Evolutionary conservation across 2,329 filamentous ascomycete species (phyloP), one percentile per base, ranked within the genome.

Genomic region (Cladosporium sp.): DNA sequence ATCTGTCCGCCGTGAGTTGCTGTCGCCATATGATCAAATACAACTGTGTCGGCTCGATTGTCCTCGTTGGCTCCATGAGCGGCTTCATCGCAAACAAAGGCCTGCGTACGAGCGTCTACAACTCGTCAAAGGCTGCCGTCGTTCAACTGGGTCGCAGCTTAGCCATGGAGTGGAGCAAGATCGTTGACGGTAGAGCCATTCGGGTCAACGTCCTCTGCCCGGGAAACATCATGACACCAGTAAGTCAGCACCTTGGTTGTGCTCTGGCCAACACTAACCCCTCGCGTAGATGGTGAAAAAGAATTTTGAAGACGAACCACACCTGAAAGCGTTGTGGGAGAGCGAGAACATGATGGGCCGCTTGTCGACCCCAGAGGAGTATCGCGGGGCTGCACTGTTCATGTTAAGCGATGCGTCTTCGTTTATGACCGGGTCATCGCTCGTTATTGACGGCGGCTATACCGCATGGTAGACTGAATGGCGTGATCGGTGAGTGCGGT

Each of bases 41-140:
- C 57, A 76, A 80, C 51, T 74, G 66, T 17, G 67, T 66, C 7
- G 76, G 73, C 12, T 74, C 72, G 3, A 77, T 79, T 47, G 64
- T 77, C 4, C 63, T 79, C 9, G 64, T 79, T 1, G 76, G 74
- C 0, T 75, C 72, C 54, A 79, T 79, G 74, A 75, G 72, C 51
- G 76, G 74, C 0, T 59, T 72, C 8, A 70, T 75, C 41, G 73
- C 74, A 9, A 77, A 77, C 61, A 75, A 75, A 61, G 74, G 60
- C 13, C 51, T 63, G 15, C 49, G 54, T 19, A 48, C 51, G 5
- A 52, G 47, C 24, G 59, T 60, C 0, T 81, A 81, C 64, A 80
- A 80, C 59, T 69, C 75, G 0, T 78, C 74, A 51, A 81, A 81
- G 63, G 72, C 77, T 0, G 78, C 74, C 0, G 73, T 80, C 3